Conservation (phyloP, 257 asterid species). For the Primulina eburnea region DNA sequence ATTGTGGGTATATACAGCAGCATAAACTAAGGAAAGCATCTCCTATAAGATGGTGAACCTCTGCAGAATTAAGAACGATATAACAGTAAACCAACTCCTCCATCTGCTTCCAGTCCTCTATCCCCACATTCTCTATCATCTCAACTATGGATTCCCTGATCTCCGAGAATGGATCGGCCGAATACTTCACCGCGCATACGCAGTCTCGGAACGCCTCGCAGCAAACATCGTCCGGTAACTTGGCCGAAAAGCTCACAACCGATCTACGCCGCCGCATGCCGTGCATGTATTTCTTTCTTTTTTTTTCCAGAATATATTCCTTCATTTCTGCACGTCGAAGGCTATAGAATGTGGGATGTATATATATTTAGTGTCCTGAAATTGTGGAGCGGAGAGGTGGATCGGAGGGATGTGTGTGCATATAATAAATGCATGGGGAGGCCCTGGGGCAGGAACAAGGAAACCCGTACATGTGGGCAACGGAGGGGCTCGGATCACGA, state of each 20-base stretch:
- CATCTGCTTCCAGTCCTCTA: constrained; percentile 57
- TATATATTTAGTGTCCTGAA: too few species aligned
- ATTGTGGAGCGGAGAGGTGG: too few species aligned
- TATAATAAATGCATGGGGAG: too few species aligned
- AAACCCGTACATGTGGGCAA: too few species aligned
- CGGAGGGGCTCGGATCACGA: too few species aligned
- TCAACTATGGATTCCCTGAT: constrained; percentile 50
- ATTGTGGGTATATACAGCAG: background rate
- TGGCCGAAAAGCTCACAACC: constrained; percentile 54
- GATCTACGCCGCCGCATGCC: constrained; percentile 29
- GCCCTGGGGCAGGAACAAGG: too few species aligned
- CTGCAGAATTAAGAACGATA: constrained; percentile 49
- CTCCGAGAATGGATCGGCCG: constrained; percentile 47
- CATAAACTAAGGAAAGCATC: constrained; percentile 59
- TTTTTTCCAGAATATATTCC: constrained; percentile 5
- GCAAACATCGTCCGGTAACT: constrained; percentile 46
- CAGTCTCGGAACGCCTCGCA: constrained; percentile 40
- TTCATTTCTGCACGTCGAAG: too few species aligned
- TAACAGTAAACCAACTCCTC: constrained; percentile 65
- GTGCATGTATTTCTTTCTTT: constrained; percentile 22
- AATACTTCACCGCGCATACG: constrained; percentile 58
- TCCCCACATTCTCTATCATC: constrained; percentile 47
- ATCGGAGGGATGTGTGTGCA: too few species aligned
- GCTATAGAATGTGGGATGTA: too few species aligned
- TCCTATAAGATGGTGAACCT: constrained; percentile 38